Evolutionary conservation across 345 rosid genomes (phyloP), one percentile per base, ranked within the genome.

Genomic region (rapeseed (Brassica napus)): DNA sequence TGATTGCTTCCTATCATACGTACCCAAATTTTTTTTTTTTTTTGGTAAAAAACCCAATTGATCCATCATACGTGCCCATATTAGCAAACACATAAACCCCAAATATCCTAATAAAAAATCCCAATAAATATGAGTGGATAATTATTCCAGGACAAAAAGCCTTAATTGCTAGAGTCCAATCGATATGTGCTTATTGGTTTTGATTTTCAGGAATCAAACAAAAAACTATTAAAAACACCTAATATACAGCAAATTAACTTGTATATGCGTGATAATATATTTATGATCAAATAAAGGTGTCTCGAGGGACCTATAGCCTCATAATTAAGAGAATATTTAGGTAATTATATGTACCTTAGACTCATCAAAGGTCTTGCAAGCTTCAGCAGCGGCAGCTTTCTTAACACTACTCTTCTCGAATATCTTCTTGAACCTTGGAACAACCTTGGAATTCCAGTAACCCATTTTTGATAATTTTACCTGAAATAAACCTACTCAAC

Each of bases 331-430:
- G 30, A 28, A 28, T 28, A 28, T 28, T 28, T 24, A 2, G 59
- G 12, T 2, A 54, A 63, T 23, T 4, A 4, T 15, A 31, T 32
- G 15, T 77, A 92, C 98, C 97, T 88, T 88, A 12, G 98, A 88
- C 12, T 83, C 91, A 75, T 93, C 93, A 75, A 93, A 89, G 79
- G 88, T 81, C 83, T 93, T 91, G 93, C 69, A 61, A 82, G 91
- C 94, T 82, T 91, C 94, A 75, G 91, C 92, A 77, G 91, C 92
- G 69, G 97, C 97, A 55, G 93, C 86, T 77, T 93, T 91, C 88
- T 89, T 89, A 31, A 83, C 35, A 61, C 83, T 76, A 42, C 83
- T 89, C 76, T 87, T 93, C 86, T 89, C 94, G 23, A 93, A 93
- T 76, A 91, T 85, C 79, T 91, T 93, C 86, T 89, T 89, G 84